phyloP scores from a whole-genome alignment of 805 yeast genomes.

The Pichia nanzhaoensis region DNA sequence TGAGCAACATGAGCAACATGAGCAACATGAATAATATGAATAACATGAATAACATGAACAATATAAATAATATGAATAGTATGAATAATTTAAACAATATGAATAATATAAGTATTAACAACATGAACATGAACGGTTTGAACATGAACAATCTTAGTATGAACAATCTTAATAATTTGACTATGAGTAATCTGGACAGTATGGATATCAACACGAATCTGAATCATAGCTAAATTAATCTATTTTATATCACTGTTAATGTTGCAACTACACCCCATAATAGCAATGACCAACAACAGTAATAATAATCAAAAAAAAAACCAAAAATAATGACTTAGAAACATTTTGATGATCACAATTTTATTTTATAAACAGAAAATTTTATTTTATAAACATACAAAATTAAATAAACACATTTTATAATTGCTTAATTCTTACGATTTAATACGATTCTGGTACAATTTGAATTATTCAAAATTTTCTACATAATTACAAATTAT shows the following conservation, averaged over 20 bases:
- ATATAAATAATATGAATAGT: neutral
- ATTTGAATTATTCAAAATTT: neutral
- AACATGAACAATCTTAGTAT: neutral
- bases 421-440: neutral
- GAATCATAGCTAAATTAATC: neutral
- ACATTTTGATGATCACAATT: too few species aligned
- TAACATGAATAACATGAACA: neutral
- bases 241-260: too few species aligned
- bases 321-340: neutral
- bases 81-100: neutral
- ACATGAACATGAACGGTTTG: too few species aligned
- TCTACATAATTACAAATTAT: slow-evolving; percentile 6
- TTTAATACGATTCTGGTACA: neutral
- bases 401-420: neutral
- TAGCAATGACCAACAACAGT: neutral
- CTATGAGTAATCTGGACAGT: neutral
- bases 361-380: too few species aligned
- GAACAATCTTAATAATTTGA: neutral
- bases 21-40: neutral
- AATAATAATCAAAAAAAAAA: neutral
- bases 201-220: neutral
- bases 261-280: too few species aligned
- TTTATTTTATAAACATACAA: neutral
- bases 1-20: too few species aligned
- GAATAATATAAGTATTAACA: neutral